Percentiles rank a stretch among this genome's conserved stretches.
These are phyloP conservation scores for Articulospora tetracladia DNA, from an alignment of 495 filamentous ascomycete species.

Conservation along the genomic window DNA sequence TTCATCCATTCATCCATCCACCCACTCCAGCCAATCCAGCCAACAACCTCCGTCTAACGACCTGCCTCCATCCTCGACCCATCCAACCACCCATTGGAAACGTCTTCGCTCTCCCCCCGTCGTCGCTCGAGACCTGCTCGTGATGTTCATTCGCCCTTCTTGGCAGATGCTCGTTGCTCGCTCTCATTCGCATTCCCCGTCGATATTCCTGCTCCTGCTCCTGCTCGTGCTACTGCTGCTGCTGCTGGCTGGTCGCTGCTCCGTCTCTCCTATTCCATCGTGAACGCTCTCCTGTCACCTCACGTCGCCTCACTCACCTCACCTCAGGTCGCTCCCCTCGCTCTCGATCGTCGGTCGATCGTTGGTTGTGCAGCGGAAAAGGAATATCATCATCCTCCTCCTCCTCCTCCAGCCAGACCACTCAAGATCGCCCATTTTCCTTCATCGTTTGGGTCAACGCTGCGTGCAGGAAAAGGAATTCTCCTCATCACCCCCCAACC, in stretches of 20 bases:
- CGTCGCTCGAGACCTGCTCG: too few species aligned
- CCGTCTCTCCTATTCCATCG: neutral
- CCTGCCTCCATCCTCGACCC: too few species aligned
- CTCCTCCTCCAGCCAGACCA: conserved; percentile 4
- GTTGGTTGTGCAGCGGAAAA: conserved; percentile 1
- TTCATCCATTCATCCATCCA: too few species aligned
- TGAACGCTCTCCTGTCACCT: neutral
- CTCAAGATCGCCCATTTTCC: conserved; percentile 8
- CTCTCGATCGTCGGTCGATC: neutral
- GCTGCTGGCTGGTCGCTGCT: neutral
- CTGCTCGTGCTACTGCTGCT: neutral
- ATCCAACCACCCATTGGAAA: too few species aligned
- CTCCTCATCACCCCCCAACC: conserved; percentile 9
- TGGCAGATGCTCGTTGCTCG: neutral
- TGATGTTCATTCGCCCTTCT: neutral
- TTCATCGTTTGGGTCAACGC: too few species aligned
- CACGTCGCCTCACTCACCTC: neutral
- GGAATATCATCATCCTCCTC: neutral
- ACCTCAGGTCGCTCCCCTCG: neutral
- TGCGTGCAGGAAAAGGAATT: too few species aligned
- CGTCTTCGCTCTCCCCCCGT: too few species aligned
- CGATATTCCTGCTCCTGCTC: too few species aligned
- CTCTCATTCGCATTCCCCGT: too few species aligned
- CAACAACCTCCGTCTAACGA: too few species aligned
- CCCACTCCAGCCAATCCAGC: too few species aligned